These are phyloP conservation scores for Candida sphagnicola DNA, from an alignment of 805 yeast species.

Conservation along the genomic window DNA sequence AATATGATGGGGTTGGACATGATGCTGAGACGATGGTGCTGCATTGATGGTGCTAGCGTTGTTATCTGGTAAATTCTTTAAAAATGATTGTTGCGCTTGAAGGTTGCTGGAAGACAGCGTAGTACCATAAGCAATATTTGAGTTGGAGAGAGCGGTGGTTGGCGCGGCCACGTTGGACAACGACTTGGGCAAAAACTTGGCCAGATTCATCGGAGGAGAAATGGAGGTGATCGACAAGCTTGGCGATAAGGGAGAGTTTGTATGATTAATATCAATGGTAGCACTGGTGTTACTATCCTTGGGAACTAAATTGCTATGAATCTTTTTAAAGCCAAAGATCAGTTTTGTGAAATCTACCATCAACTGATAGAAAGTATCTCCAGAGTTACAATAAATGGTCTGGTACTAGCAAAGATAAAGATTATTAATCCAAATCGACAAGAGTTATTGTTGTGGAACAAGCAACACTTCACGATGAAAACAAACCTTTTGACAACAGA, in stretches of 20 bases:
- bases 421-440: too few species aligned
- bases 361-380: not conserved
- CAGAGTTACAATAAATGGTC: too few species aligned
- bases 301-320: too few species aligned
- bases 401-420: too few species aligned
- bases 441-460: too few species aligned
- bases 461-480: too few species aligned
- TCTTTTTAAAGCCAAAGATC: constrained; percentile 32
- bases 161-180: constrained; percentile 42
- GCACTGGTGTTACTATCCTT: too few species aligned
- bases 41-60: too few species aligned
- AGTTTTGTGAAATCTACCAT: constrained; percentile 47
- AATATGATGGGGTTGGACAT: not conserved
- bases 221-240: not conserved
- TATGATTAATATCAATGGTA: too few species aligned
- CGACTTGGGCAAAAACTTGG: constrained; percentile 33
- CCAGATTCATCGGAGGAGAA: constrained; percentile 3
- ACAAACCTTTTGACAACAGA: too few species aligned
- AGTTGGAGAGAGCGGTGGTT: constrained; percentile 64
- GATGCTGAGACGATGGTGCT: not conserved
- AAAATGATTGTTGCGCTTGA: constrained; percentile 11
- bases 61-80: constrained; percentile 3
- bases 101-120: constrained; percentile 21
- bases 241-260: constrained; percentile 1
- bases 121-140: constrained; percentile 66